Conservation (phyloP, 1,284 basidiomycete species). For the Chalciporus sp. region DNA sequence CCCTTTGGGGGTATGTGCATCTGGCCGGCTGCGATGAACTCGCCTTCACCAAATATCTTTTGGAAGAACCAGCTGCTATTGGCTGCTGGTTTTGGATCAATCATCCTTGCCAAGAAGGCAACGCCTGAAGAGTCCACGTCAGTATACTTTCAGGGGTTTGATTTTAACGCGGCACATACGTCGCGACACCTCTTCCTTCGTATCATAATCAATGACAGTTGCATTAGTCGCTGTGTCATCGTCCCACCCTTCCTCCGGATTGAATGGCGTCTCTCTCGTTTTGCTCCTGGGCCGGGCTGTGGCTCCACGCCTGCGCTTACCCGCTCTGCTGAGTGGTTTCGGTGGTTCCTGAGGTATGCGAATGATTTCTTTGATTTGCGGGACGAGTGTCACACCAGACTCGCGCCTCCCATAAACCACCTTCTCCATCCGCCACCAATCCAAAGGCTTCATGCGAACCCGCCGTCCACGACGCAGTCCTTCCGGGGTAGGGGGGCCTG, state of each 20-base stretch:
- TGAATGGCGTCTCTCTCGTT: slow-evolving; percentile 44
- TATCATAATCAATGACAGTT: slow-evolving; percentile 70
- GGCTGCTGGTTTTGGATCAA: slow-evolving; percentile 59
- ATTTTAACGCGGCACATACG: slow-evolving; percentile 52
- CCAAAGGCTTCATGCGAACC: slow-evolving; percentile 75
- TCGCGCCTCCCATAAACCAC: slow-evolving; percentile 75
- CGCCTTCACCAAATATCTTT: slow-evolving; percentile 93
- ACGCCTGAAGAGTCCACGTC: slow-evolving; percentile 51
- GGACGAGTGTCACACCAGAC: slow-evolving; percentile 58
- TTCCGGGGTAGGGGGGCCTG: slow-evolving; percentile 39
- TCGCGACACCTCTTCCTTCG: slow-evolving; percentile 60
- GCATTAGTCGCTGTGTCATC: slow-evolving; percentile 72
- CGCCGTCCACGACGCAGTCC: slow-evolving; percentile 80
- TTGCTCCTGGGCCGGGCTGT: slow-evolving; percentile 41
- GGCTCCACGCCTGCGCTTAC: slow-evolving; percentile 44
- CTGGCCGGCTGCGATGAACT: slow-evolving; percentile 90
- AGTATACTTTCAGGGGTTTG: neutral
- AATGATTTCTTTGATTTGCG: slow-evolving; percentile 82
- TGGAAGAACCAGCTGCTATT: slow-evolving; percentile 82
- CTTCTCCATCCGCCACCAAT: slow-evolving; percentile 93
- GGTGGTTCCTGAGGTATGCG: slow-evolving; percentile 72
- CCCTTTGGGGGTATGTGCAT: slow-evolving; percentile 78
- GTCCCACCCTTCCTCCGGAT: slow-evolving; percentile 89
- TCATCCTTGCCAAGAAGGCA: slow-evolving; percentile 70
- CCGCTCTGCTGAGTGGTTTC: slow-evolving; percentile 52